phyloP scores from a whole-genome alignment of 345 rosid genomes.

The Sonneratia alba region DNA sequence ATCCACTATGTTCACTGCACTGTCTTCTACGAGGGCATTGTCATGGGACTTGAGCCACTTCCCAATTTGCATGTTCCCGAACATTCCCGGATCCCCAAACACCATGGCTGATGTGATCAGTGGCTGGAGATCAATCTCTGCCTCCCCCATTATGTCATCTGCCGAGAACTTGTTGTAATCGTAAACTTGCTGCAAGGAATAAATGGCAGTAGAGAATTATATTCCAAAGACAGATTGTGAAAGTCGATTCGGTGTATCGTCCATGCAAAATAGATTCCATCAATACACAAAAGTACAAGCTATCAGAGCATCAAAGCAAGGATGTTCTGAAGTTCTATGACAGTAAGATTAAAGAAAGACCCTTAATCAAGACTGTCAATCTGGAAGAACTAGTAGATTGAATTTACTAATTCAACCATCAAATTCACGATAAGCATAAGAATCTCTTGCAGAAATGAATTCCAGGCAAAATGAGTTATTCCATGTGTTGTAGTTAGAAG shows the following conservation, averaged over 20 bases:
- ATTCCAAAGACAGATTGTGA: background rate
- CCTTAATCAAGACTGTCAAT: background rate
- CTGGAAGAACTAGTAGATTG: background rate
- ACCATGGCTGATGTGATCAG: constrained; percentile 92
- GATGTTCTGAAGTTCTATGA: too few relatives aligned
- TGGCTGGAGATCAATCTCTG: constrained; percentile 85
- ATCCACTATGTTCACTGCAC: constrained; percentile 71
- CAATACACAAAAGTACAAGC: too few relatives aligned
- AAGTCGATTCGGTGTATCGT: background rate
- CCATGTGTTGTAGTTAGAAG: background rate
- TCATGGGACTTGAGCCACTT: constrained; percentile 85
- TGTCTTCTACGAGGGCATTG: constrained; percentile 82
- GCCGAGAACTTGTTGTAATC: constrained; percentile 87
- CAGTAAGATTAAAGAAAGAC: too few relatives aligned
- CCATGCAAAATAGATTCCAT: too few relatives aligned
- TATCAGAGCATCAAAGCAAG: too few relatives aligned
- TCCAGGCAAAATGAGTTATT: background rate
- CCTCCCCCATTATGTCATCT: constrained; percentile 99
- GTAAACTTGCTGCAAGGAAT: constrained; percentile 57
- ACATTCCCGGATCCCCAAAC: constrained; percentile 80
- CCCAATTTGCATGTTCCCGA: constrained; percentile 89
- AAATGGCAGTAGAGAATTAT: background rate
- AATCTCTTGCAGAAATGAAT: background rate
- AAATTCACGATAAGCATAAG: background rate
- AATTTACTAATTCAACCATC: background rate